Evolutionary conservation across 805 yeast species (phyloP), one percentile per base, ranked within the genome.

Genomic region (Yarrowia sp.): DNA sequence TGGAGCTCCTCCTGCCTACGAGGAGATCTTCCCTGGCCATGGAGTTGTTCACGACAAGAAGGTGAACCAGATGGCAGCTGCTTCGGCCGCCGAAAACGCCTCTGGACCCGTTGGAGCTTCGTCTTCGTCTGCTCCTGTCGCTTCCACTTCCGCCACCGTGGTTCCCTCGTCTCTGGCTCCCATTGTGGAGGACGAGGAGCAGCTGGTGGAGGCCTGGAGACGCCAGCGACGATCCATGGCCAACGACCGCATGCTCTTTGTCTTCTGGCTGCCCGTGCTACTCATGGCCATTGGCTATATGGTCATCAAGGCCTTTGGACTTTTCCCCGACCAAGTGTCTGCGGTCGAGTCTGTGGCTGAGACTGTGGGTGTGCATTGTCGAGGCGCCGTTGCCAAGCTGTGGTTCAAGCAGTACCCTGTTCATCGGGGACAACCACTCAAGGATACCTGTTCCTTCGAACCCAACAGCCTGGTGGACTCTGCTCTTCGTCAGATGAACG

Each of bases 261-360:
- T 92, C 76, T 92, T 93, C 83, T 93, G 98, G 98, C 78, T 92
- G 68, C 98, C 98, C 14, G 83, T 90, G 46, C 78, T 91, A 67
- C 72, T 88, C 17, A 72, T 76, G 52, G 49, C 60, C 5, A 39
- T 64, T 12, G 40, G 39, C 9, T 64, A 52, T 36, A 50, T 64
- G 46, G 40, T 77, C 73, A 74, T 86, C 90, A 53, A 85, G 76
- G 44, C 83, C 85, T 38, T 79, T 77, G 72, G 92, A 85, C 71
- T 85, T 85, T 4, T 79, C 78, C 73, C 53, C 17, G 55, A 61
- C 17, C 55, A 61, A 38, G 46, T 61, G 15, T 20, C 46, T 10
- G 55, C 55, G 2, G 55, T 61, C 15, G 66, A 61, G 46, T 20
- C 34, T 5, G 55, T 46, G 17, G 66, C 66, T 46, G 66, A 61